Percentiles rank a stretch among this genome's conserved stretches.
phyloP scores from a whole-genome alignment of 306 rosid species.

The Luffa aegyptiaca region DNA sequence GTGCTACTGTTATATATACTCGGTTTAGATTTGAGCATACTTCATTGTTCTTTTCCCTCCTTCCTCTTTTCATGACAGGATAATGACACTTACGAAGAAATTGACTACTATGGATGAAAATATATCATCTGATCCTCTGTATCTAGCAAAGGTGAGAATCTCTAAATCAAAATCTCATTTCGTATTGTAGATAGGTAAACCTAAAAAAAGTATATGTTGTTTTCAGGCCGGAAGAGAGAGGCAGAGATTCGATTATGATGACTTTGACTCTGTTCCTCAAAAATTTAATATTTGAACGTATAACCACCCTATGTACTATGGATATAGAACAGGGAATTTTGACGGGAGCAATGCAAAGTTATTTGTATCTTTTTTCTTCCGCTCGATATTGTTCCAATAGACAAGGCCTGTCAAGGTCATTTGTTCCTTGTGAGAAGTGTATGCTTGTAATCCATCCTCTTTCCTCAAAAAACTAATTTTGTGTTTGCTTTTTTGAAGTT shows the following conservation, averaged over 20 bases:
- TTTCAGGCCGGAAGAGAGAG: conserved; percentile 72
- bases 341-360: not conserved
- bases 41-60: not conserved
- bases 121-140: conserved; percentile 58
- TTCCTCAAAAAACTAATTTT: not conserved
- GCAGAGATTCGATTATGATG: conserved; percentile 64
- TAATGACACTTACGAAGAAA: conserved; percentile 69
- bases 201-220: not conserved
- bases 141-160: conserved; percentile 49
- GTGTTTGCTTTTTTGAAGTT: not conserved
- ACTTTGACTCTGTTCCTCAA: conserved; percentile 61
- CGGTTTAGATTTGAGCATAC: not conserved
- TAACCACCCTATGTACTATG: not conserved
- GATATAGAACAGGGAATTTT: not conserved
- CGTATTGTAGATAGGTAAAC: not conserved
- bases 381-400: not conserved
- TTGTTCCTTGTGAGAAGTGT: not conserved
- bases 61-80: conserved; percentile 25
- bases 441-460: not conserved
- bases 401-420: not conserved
- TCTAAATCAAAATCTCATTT: not conserved
- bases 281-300: conserved; percentile 40
- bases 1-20: not conserved
- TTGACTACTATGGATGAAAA: conserved; percentile 52
- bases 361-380: not conserved